Conservation (phyloP, 768 basidiomycete genomes). For the Serendipita sp. region DNA sequence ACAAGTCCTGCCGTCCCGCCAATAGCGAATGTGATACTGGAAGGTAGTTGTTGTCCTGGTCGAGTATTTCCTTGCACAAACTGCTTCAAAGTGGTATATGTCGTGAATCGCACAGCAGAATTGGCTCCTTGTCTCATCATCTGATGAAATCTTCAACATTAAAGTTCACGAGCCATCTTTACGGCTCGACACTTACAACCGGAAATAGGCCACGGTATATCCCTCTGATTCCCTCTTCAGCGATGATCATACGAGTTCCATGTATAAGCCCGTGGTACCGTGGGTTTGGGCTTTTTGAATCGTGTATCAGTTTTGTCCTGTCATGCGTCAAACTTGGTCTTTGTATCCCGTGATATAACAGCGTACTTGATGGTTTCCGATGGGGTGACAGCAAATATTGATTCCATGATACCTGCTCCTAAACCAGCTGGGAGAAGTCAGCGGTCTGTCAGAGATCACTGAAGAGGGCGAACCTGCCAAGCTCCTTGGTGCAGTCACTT, state of each 20-base stretch:
- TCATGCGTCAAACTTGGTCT: neutral
- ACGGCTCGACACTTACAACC: slow-evolving; percentile 42
- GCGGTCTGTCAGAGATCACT: slow-evolving; percentile 35
- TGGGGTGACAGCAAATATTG: slow-evolving; percentile 87
- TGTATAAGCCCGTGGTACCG: slow-evolving; percentile 78
- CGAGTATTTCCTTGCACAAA: slow-evolving; percentile 72
- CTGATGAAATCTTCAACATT: slow-evolving; percentile 23
- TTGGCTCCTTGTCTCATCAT: slow-evolving; percentile 98
- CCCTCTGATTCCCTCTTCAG: slow-evolving; percentile 69
- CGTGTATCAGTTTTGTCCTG: slow-evolving; percentile 95
- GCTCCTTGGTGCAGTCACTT: slow-evolving; percentile 74
- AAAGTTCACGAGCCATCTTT: neutral
- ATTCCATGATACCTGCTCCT: slow-evolving; percentile 78
- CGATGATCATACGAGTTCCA: slow-evolving; percentile 64
- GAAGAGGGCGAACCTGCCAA: slow-evolving; percentile 44
- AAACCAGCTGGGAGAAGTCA: slow-evolving; percentile 22
- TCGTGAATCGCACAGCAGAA: slow-evolving; percentile 90
- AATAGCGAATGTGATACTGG: slow-evolving; percentile 81
- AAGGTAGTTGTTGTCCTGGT: slow-evolving; percentile 73
- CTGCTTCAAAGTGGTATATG: slow-evolving; percentile 87
- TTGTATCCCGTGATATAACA: neutral
- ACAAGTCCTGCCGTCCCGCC: slow-evolving; percentile 88
- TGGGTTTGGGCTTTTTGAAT: slow-evolving; percentile 70
- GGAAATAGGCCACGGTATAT: slow-evolving; percentile 88
- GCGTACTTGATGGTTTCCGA: slow-evolving; percentile 96